A percentile compares a stretch with the other conserved stretches of the same genome.
Evolutionary conservation across 345 rosid genomes (phyloP).

Genomic region (Geranium brycei): DNA sequence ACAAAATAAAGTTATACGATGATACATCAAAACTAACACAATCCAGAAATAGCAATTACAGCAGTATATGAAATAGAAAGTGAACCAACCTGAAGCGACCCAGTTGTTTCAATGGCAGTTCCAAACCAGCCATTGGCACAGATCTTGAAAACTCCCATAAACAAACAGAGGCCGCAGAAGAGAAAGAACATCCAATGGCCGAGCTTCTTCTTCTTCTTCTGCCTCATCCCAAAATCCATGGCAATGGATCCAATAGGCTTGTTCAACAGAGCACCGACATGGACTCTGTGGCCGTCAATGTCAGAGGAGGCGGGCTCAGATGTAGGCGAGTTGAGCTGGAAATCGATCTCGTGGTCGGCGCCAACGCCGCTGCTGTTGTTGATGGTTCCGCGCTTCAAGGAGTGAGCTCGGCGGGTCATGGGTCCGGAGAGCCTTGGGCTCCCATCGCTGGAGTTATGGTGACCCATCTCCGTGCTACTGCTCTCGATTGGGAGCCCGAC

Average conservation of each 20-base stretch:
- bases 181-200: constrained; percentile 80
- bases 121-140: constrained; percentile 87
- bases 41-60: neutral
- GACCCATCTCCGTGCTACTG: constrained; percentile 27
- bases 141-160: constrained; percentile 75
- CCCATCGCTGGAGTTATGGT: constrained; percentile 46
- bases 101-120: constrained; percentile 55
- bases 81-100: constrained; percentile 19
- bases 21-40: neutral
- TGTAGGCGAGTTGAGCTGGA: constrained; percentile 58
- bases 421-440: constrained; percentile 86
- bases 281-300: constrained; percentile 26
- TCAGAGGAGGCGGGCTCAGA: constrained; percentile 38
- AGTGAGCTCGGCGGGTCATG: constrained; percentile 79
- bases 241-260: constrained; percentile 46
- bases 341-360: constrained; percentile 64
- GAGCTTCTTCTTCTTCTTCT: constrained; percentile 61
- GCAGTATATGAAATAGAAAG: neutral
- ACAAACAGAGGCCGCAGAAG: constrained; percentile 74
- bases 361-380: constrained; percentile 6
- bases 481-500: neutral
- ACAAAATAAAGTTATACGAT: too few species aligned
- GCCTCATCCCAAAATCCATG: constrained; percentile 50
- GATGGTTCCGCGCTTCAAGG: constrained; percentile 55
- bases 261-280: constrained; percentile 36